Evolutionary conservation across 306 rosid genomes (phyloP).

Genomic region (Mimosa pudica): DNA sequence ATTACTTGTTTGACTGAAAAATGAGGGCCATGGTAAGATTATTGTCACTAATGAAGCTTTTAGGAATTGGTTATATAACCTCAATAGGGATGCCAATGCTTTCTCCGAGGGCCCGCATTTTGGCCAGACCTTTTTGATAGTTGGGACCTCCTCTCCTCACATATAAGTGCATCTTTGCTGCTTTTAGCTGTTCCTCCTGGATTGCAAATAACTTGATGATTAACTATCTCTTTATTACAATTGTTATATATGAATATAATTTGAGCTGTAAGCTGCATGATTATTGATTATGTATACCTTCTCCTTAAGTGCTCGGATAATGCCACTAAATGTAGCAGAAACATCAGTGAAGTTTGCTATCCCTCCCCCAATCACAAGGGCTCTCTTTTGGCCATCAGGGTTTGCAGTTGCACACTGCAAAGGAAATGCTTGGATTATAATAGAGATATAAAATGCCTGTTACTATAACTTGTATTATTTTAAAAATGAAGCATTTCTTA

Average conservation of each 20-base stretch:
- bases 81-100: conserved; percentile 91
- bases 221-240: conserved; percentile 23
- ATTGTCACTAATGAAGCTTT: conserved; percentile 5
- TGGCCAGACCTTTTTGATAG: conserved; percentile 91
- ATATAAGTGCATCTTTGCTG: conserved; percentile 78
- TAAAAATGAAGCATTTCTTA: neutral
- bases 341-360: conserved; percentile 96
- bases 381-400: conserved; percentile 86
- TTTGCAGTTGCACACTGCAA: conserved; percentile 88
- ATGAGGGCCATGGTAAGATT: conserved; percentile 18
- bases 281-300: conserved; percentile 52
- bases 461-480: conserved; percentile 3
- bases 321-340: conserved; percentile 94
- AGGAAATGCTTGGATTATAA: conserved; percentile 36
- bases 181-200: conserved; percentile 88
- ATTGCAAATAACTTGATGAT: conserved; percentile 30
- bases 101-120: conserved; percentile 86
- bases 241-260: neutral
- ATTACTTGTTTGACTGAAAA: neutral
- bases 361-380: conserved; percentile 97
- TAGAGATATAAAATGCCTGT: conserved; percentile 3
- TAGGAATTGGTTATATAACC: conserved; percentile 43
- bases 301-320: conserved; percentile 89
- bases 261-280: neutral
- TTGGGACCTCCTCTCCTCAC: conserved; percentile 99